Evolutionary conservation across 805 yeast species (phyloP).

Genomic region (Grigorovia humatica): DNA sequence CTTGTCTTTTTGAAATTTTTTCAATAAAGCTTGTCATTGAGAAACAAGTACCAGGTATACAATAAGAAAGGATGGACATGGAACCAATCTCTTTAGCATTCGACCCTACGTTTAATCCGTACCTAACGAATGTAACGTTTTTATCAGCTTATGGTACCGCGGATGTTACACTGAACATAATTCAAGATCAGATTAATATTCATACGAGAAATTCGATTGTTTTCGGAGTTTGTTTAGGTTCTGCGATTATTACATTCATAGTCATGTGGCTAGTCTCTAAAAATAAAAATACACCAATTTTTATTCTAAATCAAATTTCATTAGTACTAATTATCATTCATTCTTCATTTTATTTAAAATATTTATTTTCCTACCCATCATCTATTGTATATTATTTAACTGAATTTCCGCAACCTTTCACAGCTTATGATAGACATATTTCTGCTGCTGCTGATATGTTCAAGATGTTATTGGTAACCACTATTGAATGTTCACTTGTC

Average conservation of each 20-base stretch:
- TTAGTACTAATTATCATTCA: constrained; percentile 48
- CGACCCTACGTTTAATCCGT: constrained; percentile 21
- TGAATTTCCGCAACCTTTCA: constrained; percentile 33
- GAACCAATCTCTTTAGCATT: constrained; percentile 10
- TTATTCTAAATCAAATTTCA: constrained; percentile 57
- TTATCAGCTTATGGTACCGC: constrained; percentile 34
- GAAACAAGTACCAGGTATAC: background rate
- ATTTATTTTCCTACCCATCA: constrained; percentile 43
- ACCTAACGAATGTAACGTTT: constrained; percentile 27
- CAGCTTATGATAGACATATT: constrained; percentile 32
- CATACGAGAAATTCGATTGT: constrained; percentile 34
- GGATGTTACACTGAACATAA: constrained; percentile 31
- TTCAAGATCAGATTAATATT: constrained; percentile 31
- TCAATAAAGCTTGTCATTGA: too few relatives aligned
- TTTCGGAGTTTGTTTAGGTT: constrained; percentile 51
- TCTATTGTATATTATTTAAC: constrained; percentile 41
- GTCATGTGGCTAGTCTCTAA: constrained; percentile 40
- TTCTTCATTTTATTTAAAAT: constrained; percentile 47
- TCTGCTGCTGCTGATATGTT: constrained; percentile 55
- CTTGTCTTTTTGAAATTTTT: too few relatives aligned
- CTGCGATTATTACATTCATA: constrained; percentile 38
- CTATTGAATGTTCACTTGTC: constrained; percentile 55
- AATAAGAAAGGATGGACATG: background rate
- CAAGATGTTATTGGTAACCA: constrained; percentile 46
- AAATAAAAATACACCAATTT: constrained; percentile 55